Base-by-base conservation (phyloP, 768 basidiomycete species). In the Russula sp. region DNA sequence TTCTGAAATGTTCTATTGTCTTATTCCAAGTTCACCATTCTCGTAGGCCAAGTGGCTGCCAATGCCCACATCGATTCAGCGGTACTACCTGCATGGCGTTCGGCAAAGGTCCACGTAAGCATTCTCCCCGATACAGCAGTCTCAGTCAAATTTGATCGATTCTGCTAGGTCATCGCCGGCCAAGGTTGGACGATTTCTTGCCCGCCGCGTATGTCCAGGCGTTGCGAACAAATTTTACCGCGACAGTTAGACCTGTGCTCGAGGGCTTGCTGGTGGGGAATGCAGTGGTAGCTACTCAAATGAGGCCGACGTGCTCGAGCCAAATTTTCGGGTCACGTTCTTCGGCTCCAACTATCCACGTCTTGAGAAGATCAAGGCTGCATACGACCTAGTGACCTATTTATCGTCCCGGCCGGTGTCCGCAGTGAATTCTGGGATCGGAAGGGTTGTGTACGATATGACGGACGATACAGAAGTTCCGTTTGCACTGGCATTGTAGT, bases 61-160 rank as follows among this genome's bases (percentile, higher is more conserved):
- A 77, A 77, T 62, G 74, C 73, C 10, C 38, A 73, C 28, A 69
- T 78, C 16, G 67, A 69, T 24, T 73, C 70, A 18, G 75, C 77
- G 28, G n/a, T 78, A 26, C 68, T 69, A 46, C 76, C 76, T 5
- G 73, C 71, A 26, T 78, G 78, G 78, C 66, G 77, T 58, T 72
- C 70, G 2, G 77, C 78, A 0, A 77, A 78, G 67, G 71, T 5
- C 73, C 77, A 76, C 56, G 77, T 77, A 53, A 50, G 75, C 66
- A 14, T 54, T 8, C 6, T 36, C 24, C 16, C n/a, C 4, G n/a
- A n/a, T 2, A 9, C 9, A 10, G 32, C 10, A 9, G 9, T 13
- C 28, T 0, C 36, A 26, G 14, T 32, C 1, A 14, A 4, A 10
- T 26, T 51, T 48, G 44, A 64, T 24, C 6, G 20, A n/a, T n/a